These are phyloP conservation scores for Cocos nucifera DNA, from an alignment of 176 grass and related monocot genomes.

Conservation along the genomic window DNA sequence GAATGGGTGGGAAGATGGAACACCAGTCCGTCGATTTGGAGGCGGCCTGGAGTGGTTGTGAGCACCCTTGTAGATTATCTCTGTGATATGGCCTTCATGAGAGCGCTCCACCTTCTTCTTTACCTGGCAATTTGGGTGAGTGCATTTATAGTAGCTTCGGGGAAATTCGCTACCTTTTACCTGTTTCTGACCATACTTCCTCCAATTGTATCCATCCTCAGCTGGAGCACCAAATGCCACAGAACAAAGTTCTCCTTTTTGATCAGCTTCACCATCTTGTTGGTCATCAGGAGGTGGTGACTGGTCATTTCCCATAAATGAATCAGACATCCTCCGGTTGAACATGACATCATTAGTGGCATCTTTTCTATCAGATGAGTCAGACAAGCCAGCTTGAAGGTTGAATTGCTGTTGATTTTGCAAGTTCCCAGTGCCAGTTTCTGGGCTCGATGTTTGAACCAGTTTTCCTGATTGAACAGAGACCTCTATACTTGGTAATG, in stretches of 20 bases:
- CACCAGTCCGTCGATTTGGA: constrained; percentile 20
- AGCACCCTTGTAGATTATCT: constrained; percentile 89
- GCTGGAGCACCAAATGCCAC: constrained; percentile 19
- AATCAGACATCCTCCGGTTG: constrained; percentile 15
- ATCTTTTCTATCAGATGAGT: constrained; percentile 34
- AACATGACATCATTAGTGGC: constrained; percentile 11
- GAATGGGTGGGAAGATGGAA: constrained; percentile 9
- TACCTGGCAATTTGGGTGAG: constrained; percentile 61
- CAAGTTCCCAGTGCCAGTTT: not conserved
- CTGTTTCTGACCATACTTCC: constrained; percentile 99
- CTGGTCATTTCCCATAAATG: constrained; percentile 3
- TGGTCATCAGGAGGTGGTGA: constrained; percentile 16
- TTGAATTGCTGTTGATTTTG: constrained; percentile 14
- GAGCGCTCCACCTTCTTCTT: constrained; percentile 98
- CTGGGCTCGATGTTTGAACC: not conserved
- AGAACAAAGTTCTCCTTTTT: constrained; percentile 15
- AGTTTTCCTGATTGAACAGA: constrained; percentile 2
- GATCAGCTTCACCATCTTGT: not conserved
- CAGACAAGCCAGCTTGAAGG: constrained; percentile 5
- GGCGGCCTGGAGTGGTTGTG: constrained; percentile 58
- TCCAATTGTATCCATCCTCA: constrained; percentile 88
- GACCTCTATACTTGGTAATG: constrained; percentile 2
- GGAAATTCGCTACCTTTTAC: constrained; percentile 94
- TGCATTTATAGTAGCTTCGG: constrained; percentile 96
- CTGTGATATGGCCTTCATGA: constrained; percentile 68